These are phyloP conservation scores for Phytophthora citrophthora DNA, from an alignment of 352 stramenopile genomes.

Conservation along the genomic window DNA sequence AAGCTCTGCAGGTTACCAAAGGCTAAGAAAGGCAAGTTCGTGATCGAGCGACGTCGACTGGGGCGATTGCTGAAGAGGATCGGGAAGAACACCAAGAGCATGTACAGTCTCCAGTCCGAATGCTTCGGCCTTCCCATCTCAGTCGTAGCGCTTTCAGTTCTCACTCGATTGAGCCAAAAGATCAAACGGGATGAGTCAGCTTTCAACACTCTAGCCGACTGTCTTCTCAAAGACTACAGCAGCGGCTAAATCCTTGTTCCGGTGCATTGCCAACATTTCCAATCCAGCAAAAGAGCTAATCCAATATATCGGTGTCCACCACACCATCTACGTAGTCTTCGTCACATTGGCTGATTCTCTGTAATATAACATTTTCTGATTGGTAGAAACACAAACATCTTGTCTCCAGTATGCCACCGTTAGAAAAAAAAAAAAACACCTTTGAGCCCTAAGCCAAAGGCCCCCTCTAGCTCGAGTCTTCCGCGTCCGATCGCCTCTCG, in stretches of 20 bases:
- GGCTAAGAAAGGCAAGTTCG: not conserved
- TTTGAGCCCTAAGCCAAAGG: too few species aligned
- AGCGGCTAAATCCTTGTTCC: not conserved
- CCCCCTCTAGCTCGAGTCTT: constrained; percentile 1
- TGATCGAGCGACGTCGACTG: not conserved
- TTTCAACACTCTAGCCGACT: constrained; percentile 3
- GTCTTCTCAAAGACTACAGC: not conserved
- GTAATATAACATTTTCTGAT: not conserved
- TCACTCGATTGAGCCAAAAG: constrained; percentile 5
- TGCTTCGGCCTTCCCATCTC: constrained; percentile 1
- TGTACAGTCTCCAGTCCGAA: not conserved
- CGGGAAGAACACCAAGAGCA: constrained; percentile 6
- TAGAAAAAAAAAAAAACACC: constrained; percentile 20
- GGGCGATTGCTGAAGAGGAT: constrained; percentile 3
- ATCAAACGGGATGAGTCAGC: constrained; percentile 6
- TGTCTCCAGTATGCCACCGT: not conserved
- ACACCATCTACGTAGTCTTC: constrained; percentile 7
- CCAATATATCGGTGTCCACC: constrained; percentile 1
- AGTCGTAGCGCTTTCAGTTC: not conserved
- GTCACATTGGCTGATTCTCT: constrained; percentile 23
- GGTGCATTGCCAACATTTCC: not conserved
- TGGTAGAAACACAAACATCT: constrained; percentile 15
- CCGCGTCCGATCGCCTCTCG: not conserved
- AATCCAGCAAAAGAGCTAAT: not conserved
- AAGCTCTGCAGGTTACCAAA: not conserved